phyloP scores from a whole-genome alignment of 116 monocot species.

The Zostera marina region DNA sequence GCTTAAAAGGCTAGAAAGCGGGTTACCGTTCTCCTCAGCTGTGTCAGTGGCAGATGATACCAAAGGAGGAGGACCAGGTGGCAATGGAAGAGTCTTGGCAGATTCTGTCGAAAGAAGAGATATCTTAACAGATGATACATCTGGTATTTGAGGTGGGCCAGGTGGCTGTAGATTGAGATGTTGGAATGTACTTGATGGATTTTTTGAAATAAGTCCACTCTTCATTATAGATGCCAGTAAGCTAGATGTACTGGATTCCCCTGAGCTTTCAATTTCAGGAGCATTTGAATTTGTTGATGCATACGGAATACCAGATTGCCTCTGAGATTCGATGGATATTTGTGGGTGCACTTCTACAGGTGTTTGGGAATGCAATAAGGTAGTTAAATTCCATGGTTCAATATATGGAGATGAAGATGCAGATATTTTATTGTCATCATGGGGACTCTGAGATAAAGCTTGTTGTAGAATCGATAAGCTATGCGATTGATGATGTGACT shows the following conservation, averaged over 20 bases:
- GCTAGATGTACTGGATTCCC: slow-evolving; percentile 21
- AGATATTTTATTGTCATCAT: slow-evolving; percentile 7
- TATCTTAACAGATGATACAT: slow-evolving; percentile 1
- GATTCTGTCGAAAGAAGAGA: slow-evolving; percentile 1
- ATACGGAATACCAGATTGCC: slow-evolving; percentile 8
- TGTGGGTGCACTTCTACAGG: slow-evolving; percentile 9
- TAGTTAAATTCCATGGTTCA: slow-evolving; percentile 19
- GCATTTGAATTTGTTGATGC: slow-evolving; percentile 9
- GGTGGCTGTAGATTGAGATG: slow-evolving; percentile 18
- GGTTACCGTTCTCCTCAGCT: slow-evolving; percentile 7
- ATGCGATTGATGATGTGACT: slow-evolving; percentile 10
- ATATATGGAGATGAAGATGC: slow-evolving; percentile 13
- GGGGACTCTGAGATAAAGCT: slow-evolving; percentile 10
- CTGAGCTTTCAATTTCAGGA: slow-evolving; percentile 14
- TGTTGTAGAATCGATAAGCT: slow-evolving; percentile 7
- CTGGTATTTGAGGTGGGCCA: slow-evolving; percentile 35
- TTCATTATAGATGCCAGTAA: slow-evolving; percentile 45
- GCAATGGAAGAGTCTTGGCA: slow-evolving; percentile 28
- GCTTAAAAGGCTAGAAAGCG: slow-evolving; percentile 45
- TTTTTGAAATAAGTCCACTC: slow-evolving; percentile 28
- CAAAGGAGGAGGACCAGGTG: slow-evolving; percentile 44
- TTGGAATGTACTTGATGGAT: slow-evolving; percentile 12
- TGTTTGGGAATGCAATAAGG: slow-evolving; percentile 15
- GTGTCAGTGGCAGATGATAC: slow-evolving; percentile 5
- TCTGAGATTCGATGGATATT: slow-evolving; percentile 7